phyloP scores from a whole-genome alignment of 2,329 filamentous ascomycete species.

The Aureobasidium melanogenum region DNA sequence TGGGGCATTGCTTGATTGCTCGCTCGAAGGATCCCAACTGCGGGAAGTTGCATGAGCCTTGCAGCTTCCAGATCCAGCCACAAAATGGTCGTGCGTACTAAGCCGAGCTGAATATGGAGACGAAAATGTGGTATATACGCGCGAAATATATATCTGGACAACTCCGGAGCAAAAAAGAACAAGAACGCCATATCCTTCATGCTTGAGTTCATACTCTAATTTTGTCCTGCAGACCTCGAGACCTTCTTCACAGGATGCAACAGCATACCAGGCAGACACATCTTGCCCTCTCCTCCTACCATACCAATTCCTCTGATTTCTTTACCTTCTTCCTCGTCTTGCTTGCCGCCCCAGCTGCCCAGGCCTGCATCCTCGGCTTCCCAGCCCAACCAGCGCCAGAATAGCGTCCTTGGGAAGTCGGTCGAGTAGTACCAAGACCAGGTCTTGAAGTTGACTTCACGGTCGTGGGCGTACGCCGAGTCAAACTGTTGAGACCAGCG shows the following conservation, averaged over 20 bases:
- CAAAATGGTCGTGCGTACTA: no score
- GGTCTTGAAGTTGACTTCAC: constrained; percentile 81
- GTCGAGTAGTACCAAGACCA: constrained; percentile 90
- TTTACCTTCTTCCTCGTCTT: constrained; percentile 14
- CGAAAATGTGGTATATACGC: no score
- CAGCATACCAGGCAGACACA: constrained; percentile 86
- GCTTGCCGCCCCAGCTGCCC: constrained; percentile 45
- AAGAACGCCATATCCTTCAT: neutral
- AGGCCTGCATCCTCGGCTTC: constrained; percentile 69
- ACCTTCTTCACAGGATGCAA: constrained; percentile 71
- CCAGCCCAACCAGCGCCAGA: constrained; percentile 77
- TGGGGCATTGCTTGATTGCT: no score
- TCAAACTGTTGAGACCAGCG: constrained; percentile 36
- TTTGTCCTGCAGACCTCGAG: constrained; percentile 6
- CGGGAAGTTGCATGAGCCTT: no score
- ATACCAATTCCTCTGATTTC: constrained; percentile 29
- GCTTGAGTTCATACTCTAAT: neutral
- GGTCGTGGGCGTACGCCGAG: constrained; percentile 46
- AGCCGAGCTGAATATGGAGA: no score
- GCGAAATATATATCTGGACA: no score
- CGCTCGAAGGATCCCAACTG: no score
- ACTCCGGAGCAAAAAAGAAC: no score
- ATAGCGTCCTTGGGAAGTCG: constrained; percentile 71
- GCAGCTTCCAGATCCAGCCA: no score
- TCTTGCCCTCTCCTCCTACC: constrained; percentile 56